These are phyloP conservation scores for Fusarium sp. DNA, from an alignment of 2,329 filamentous ascomycete genomes.

Conservation along the genomic window DNA sequence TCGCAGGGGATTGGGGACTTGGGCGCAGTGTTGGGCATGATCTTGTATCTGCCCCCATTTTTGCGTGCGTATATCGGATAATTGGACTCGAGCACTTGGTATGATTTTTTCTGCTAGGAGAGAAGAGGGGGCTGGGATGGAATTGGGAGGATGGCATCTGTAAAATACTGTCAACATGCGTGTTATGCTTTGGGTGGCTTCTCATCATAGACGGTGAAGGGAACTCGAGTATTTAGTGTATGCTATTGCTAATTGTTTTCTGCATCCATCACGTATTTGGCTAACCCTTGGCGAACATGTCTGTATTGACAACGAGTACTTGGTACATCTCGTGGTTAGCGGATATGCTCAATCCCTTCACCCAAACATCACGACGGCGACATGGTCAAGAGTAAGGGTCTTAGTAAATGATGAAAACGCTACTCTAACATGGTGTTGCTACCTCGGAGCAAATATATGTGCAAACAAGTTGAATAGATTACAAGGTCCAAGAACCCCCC, in stretches of 20 bases:
- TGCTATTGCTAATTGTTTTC: constrained; percentile 51
- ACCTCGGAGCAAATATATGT: constrained; percentile 9
- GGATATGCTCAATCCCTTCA: no score
- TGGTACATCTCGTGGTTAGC: not conserved
- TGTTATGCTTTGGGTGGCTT: constrained; percentile 54
- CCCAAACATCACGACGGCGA: no score
- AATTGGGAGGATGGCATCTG: constrained; percentile 51
- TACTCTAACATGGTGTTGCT: not conserved
- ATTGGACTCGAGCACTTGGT: constrained; percentile 37
- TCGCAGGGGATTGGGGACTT: constrained; percentile 38
- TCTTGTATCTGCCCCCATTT: constrained; percentile 27
- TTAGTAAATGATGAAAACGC: not conserved
- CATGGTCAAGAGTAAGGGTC: no score
- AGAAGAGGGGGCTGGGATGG: constrained; percentile 38
- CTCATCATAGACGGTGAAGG: constrained; percentile 61
- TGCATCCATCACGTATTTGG: not conserved
- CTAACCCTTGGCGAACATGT: not conserved
- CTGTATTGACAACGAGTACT: not conserved
- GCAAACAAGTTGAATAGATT: constrained; percentile 21
- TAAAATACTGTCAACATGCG: constrained; percentile 63
- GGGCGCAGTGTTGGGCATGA: constrained; percentile 41
- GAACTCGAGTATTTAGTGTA: constrained; percentile 57
- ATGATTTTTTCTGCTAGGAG: constrained; percentile 37
- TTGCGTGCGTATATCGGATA: constrained; percentile 41
- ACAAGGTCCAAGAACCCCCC: constrained; percentile 9